phyloP scores from a whole-genome alignment of 768 basidiomycete genomes.

The Termitomyces sp. region DNA sequence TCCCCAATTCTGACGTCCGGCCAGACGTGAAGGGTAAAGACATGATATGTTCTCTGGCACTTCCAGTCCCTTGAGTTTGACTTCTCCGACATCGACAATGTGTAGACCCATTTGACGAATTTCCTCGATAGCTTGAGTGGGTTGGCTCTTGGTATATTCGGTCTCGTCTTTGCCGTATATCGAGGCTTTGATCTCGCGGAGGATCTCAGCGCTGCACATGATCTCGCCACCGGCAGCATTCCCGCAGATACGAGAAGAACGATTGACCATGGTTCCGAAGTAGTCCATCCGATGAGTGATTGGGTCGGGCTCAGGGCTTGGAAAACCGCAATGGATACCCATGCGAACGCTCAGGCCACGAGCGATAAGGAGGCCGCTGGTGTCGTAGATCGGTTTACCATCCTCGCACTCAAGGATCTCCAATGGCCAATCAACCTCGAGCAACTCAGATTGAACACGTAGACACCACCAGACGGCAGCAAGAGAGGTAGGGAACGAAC shows the following conservation, averaged over 20 bases:
- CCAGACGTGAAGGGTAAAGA: conserved; percentile 74
- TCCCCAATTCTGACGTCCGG: conserved; percentile 58
- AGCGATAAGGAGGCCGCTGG: conserved; percentile 64
- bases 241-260: conserved; percentile 80
- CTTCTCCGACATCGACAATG: conserved; percentile 79
- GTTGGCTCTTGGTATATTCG: conserved; percentile 56
- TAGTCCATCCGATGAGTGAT: conserved; percentile 97
- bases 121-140: conserved; percentile 64
- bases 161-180: conserved; percentile 58
- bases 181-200: conserved; percentile 73
- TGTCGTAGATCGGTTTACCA: conserved; percentile 74
- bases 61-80: conserved; percentile 93
- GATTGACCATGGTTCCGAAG: conserved; percentile 95
- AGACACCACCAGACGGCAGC: conserved; percentile 90
- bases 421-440: conserved; percentile 85
- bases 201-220: conserved; percentile 84
- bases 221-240: conserved; percentile 91
- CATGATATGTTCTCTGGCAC: conserved; percentile 84
- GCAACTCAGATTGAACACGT: conserved; percentile 77
- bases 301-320: conserved; percentile 88
- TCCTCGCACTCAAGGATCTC: conserved; percentile 94
- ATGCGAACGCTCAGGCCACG: conserved; percentile 93
- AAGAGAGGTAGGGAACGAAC: conserved; percentile 88
- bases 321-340: conserved; percentile 93
- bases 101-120: conserved; percentile 69